Percentiles rank a stretch among this genome's conserved stretches.
phyloP scores from a whole-genome alignment of 495 filamentous ascomycete genomes.

The Talaromyces adpressus region DNA sequence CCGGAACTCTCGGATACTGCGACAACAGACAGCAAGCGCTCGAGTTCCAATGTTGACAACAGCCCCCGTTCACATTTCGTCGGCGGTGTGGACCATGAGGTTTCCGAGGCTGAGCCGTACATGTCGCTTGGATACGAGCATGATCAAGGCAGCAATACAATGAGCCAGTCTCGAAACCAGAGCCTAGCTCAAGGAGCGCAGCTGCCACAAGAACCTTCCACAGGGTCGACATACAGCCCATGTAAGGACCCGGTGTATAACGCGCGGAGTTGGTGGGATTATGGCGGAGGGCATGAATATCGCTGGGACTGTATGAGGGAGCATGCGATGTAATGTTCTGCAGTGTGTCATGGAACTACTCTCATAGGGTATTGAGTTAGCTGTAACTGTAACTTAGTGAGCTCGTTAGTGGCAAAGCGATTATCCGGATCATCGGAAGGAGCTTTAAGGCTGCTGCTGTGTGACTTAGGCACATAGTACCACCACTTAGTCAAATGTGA shows the following conservation, averaged over 20 bases:
- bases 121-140: conserved; percentile 62
- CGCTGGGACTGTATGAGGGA: conserved; percentile 5
- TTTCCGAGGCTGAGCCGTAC: conserved; percentile 60
- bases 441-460: neutral
- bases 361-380: neutral
- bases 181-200: neutral
- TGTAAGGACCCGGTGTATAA: conserved; percentile 58
- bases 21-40: conserved; percentile 1
- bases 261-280: conserved; percentile 40
- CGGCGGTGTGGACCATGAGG: conserved; percentile 17
- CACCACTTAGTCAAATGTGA: neutral
- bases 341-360: neutral
- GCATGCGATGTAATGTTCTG: neutral
- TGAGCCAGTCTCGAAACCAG: conserved; percentile 9
- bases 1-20: neutral
- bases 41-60: neutral
- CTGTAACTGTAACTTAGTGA: neutral
- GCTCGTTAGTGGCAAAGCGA: neutral
- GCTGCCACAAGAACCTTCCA: conserved; percentile 22
- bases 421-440: neutral
- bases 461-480: neutral
- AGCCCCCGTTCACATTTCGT: neutral
- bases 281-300: conserved; percentile 18
- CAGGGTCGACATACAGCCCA: conserved; percentile 41
- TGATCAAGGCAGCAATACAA: conserved; percentile 22